These are phyloP conservation scores for Neonectria ditissima DNA, from an alignment of 2,329 filamentous ascomycete genomes.

Conservation along the genomic window DNA sequence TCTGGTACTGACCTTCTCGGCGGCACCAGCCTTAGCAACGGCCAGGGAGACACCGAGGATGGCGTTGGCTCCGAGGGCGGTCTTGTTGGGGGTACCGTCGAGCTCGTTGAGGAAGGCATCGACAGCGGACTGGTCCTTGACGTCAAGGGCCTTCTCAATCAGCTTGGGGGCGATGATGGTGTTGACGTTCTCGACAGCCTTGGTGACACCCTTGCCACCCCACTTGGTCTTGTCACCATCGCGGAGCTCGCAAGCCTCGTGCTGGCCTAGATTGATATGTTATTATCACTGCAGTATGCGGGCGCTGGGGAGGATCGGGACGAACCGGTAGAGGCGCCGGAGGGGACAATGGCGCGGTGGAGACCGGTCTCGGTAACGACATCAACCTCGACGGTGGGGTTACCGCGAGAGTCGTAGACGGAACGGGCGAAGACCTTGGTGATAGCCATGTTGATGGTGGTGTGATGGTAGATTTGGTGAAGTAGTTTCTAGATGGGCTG, in stretches of 20 bases:
- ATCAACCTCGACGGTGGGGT: slow-evolving; percentile 99
- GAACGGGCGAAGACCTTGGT: slow-evolving; percentile 91
- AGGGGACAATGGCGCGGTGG: slow-evolving; percentile 97
- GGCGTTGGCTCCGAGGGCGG: slow-evolving; percentile 88
- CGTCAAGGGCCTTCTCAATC: slow-evolving; percentile 85
- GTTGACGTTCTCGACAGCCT: slow-evolving; percentile 90
- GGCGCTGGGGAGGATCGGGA: slow-evolving; percentile 44
- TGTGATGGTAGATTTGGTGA: slow-evolving; percentile 28
- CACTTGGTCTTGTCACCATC: slow-evolving; percentile 90
- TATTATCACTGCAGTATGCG: slow-evolving; percentile 43
- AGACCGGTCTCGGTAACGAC: slow-evolving; percentile 96
- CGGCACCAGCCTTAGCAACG: slow-evolving; percentile 88
- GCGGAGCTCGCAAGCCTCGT: slow-evolving; percentile 91
- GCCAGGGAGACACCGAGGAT: slow-evolving; percentile 88
- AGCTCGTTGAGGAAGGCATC: slow-evolving; percentile 88
- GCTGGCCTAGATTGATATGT: slow-evolving; percentile 71
- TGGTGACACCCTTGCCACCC: slow-evolving; percentile 87
- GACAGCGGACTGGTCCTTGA: slow-evolving; percentile 87
- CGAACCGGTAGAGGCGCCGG: slow-evolving; percentile 92
- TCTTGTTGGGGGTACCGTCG: slow-evolving; percentile 88
- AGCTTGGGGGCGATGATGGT: slow-evolving; percentile 81
- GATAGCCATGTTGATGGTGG: slow-evolving; percentile 79
- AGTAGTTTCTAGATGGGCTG: slow-evolving; percentile 35
- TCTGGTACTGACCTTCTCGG: slow-evolving; percentile 74
- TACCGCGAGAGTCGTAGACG: slow-evolving; percentile 98